A percentile compares a stretch with the other conserved stretches of the same genome.
Conservation (phyloP, 106 monocot species). For the Phalaenopsis equestris region DNA sequence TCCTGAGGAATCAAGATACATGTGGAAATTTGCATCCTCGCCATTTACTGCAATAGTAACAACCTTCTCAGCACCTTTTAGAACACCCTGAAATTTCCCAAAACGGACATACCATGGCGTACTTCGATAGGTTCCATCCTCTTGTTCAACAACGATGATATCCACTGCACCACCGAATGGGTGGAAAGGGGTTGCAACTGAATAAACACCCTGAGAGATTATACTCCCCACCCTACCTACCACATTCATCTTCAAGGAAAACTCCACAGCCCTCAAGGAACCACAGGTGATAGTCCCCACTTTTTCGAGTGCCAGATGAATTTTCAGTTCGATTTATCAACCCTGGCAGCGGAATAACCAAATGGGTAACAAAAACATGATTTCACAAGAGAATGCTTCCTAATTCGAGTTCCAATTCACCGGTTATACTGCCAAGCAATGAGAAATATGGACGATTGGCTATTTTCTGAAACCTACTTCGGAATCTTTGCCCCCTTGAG, state of each 20-base stretch:
- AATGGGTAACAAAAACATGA: not conserved
- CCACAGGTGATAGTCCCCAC: not conserved
- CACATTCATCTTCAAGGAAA: conserved; percentile 64
- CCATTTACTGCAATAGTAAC: conserved; percentile 83
- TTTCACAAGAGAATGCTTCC: not conserved
- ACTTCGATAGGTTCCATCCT: conserved; percentile 88
- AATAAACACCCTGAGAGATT: conserved; percentile 90
- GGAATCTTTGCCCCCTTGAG: not conserved
- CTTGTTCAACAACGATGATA: conserved; percentile 82
- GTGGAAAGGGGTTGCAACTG: conserved; percentile 95
- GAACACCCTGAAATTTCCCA: conserved; percentile 92
- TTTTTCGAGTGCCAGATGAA: not conserved
- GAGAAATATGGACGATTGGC: not conserved
- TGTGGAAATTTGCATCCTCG: conserved; percentile 66
- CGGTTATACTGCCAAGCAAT: conserved; percentile 3
- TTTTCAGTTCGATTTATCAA: too few species aligned
- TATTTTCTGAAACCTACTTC: not conserved
- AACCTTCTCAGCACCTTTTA: conserved; percentile 84
- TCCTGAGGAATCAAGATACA: conserved; percentile 90
- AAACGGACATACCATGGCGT: conserved; percentile 98
- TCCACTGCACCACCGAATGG: conserved; percentile 97
- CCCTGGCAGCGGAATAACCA: not conserved
- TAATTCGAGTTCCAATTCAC: not conserved
- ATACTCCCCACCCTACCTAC: conserved; percentile 81
- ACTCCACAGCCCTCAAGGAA: not conserved